Evolutionary conservation across 768 basidiomycete genomes (phyloP), one percentile per base, ranked within the genome.

Genomic region (Daedaleopsis nitida): DNA sequence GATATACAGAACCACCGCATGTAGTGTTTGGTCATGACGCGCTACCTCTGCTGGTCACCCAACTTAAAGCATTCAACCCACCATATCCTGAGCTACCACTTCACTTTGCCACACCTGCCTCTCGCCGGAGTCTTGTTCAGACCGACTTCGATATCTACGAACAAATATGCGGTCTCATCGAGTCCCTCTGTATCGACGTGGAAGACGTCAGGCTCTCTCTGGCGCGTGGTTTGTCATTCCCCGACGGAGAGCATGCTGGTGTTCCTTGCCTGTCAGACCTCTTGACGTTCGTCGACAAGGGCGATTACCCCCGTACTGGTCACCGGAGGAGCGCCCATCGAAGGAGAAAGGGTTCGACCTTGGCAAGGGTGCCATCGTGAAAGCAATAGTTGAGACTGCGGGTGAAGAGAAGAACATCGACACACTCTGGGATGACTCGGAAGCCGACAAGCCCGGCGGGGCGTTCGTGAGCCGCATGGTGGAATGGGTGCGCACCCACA

Each of bases 331-430:
- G 58, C 77, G 77, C 60, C 78, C 80, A 60, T 75, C 78, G 51
- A 87, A 84, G 73, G 85, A 90, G 71, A 89, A 89, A 70, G 80
- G 82, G 2, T 89, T 96, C 63, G 85, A 87, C 65, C 83, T 87
- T 32, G 92, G 92, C 76, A 96, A 95, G 74, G 89, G 88, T 4
- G 92, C 91, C 0, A 77, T 94, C 10, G 87, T 94, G 73, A 93
- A 94, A 67, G 84, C 89, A 3, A 83, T 95, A 16, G 92, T 96
- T 32, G 93, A 94, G 68, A 85, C 91, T 43, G 85, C 91, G 10
- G 92, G 92, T 42, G 90, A 93, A 70, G 89, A 90, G 63, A 84
- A 81, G 65, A 93, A 91, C 65, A 83, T 83, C 62, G 87, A 92
- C 52, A 83, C 87, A 9, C 76, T 94, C n/a, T 93, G 91, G 86